Evolutionary conservation across 2,329 filamentous ascomycete species (phyloP), one percentile per base, ranked within the genome.

Genomic region (Xylariaceae sp.): DNA sequence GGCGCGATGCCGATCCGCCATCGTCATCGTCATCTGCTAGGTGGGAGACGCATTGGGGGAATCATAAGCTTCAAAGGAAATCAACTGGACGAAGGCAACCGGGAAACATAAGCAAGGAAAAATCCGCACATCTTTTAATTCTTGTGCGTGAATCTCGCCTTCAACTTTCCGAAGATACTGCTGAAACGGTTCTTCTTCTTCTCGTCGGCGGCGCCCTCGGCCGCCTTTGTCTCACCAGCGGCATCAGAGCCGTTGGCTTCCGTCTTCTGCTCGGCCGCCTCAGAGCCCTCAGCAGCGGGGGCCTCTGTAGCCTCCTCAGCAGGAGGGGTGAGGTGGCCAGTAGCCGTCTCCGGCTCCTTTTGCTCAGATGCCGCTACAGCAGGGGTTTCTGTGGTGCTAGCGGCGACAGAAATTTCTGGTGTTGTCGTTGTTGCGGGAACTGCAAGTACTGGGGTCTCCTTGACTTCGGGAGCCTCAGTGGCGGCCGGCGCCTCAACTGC

Each of bases 171-270:
- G 70, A 89, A 83, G 67, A 88, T 81, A 56, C 80, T 75, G 73
- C 85, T 88, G 60, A 87, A 68, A 56, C 86, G 80, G 73, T 83
- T 78, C 78, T 85, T 86, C 79, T 86, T 87, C 79, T 88, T 88
- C 79, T 18, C 70, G 35, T 72, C 69, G 37, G 69, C 69, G 13
- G 73, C 66, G 62, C 74, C 73, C 61, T 64, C 69, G 58, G 63
- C 68, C 56, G 64, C 65, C 23, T 63, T 55, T 11, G 67, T 52
- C 53, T 69, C 68, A 45, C 65, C 53, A 7, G 67, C 65, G 5
- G 39, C 53, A 18, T 66, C 63, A 5, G 62, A 45, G 3, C 66
- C 67, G 51, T 72, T 64, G 2, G 62, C 62, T 1, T 53, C 64
- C 17, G 61, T 53, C 53, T 54, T 56, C 13, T 62, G 48, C 47